These are phyloP conservation scores for Fusarium agapanthi DNA, from an alignment of 2,329 filamentous ascomycete genomes.

Conservation along the genomic window DNA sequence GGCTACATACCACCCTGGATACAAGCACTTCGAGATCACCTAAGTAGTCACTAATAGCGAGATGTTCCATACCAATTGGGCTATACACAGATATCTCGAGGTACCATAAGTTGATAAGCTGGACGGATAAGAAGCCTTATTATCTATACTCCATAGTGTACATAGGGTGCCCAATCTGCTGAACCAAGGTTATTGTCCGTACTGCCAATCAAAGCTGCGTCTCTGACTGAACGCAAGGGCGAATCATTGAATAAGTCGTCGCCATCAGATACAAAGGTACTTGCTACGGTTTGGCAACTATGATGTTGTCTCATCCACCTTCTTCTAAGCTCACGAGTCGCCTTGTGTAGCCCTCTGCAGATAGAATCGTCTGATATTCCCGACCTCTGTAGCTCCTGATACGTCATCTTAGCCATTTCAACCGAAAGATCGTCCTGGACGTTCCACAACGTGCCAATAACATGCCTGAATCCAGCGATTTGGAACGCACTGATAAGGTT, in stretches of 20 bases:
- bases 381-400: background rate
- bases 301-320: too few relatives aligned
- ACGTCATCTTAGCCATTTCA: background rate
- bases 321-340: background rate
- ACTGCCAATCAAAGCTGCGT: background rate
- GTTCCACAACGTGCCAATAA: background rate
- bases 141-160: background rate
- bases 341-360: background rate
- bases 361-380: background rate
- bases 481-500: background rate
- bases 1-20: too few relatives aligned
- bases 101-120: too few relatives aligned
- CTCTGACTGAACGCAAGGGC: background rate
- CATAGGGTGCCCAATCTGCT: background rate
- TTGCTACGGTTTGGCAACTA: too few relatives aligned
- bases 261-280: too few relatives aligned
- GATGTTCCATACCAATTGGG: too few relatives aligned
- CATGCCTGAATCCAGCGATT: background rate
- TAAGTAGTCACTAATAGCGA: too few relatives aligned
- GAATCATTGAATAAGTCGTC: too few relatives aligned
- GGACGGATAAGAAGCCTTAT: too few relatives aligned
- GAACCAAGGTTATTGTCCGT: background rate
- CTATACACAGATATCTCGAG: too few relatives aligned
- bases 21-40: too few relatives aligned
- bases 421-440: background rate